Evolutionary conservation across 108 stramenopile genomes (phyloP), one percentile per base, ranked within the genome.

Genomic region (Discostella pseudostelligera): DNA sequence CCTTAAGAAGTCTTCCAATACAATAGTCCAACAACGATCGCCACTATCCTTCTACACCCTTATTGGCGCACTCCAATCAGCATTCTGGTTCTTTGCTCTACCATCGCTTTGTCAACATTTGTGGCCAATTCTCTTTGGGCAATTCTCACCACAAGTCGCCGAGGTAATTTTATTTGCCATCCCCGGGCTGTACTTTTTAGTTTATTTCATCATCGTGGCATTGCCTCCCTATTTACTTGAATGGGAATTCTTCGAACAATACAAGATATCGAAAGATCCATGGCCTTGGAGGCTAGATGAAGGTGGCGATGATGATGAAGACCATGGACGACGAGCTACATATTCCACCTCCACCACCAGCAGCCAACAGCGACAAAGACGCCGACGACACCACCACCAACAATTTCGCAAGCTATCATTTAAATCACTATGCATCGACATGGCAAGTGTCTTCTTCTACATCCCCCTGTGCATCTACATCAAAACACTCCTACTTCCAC

Each of bases 231-330:
- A 74, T 49, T 42, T 55, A 0, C 29, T 66, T 3, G 40, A 55
- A 40, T 66, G 59, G 51, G 32, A 65, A 16, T 74, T 60, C 36
- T 57, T 74, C 24, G 66, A 74, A 14, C 74, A 67, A 22, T 74
- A 45, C 45, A 74, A 74, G 32, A 76, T 76, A 50, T 68, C 67
- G 4, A 76, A 58, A 8, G 59, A 62, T 24, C 48, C 65, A 8
- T 74, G 74, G 74, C 74, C 74, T 9, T 74, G 74, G 74, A 26
- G 37, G 36, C n/a, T n/a, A n/a, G n/a, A n/a, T n/a, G n/a, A n/a
- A n/a, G n/a, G n/a, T n/a, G n/a, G n/a, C n/a, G n/a, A n/a, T n/a
- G 62, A 57, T 48, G 17, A 63, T 21, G 50, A 36, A 26, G 59
- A 51, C 12, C 14, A 11, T 20, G 58, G 51, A 17, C 64, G 64